A percentile compares a stretch with the other conserved stretches of the same genome.
These are phyloP conservation scores for Dictyophora rubrovolvata DNA, from an alignment of 768 basidiomycete genomes.

Conservation along the genomic window DNA sequence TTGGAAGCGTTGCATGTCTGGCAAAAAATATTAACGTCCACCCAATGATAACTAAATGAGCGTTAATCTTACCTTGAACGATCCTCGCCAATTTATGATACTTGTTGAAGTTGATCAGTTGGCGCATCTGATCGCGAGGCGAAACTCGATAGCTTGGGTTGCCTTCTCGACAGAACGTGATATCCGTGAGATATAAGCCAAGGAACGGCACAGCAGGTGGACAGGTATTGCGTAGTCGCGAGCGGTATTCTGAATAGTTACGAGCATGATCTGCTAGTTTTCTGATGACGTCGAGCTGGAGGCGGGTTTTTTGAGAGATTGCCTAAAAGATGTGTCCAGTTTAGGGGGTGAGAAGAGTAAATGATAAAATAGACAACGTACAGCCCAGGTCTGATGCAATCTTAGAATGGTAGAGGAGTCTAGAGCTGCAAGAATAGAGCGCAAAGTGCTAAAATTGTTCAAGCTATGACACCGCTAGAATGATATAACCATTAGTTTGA, in stretches of 20 bases:
- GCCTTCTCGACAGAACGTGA: slow-evolving; percentile 93
- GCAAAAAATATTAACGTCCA: slow-evolving; percentile 6
- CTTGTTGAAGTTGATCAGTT: slow-evolving; percentile 92
- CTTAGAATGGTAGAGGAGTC: slow-evolving; percentile 93
- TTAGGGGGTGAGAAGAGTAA: neutral
- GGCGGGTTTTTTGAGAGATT: slow-evolving; percentile 74
- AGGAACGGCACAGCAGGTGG: slow-evolving; percentile 95
- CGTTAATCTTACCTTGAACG: slow-evolving; percentile 52
- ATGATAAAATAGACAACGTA: slow-evolving; percentile 31
- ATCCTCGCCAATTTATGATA: slow-evolving; percentile 86
- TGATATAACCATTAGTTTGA: slow-evolving; percentile 9
- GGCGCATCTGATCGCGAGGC: slow-evolving; percentile 62
- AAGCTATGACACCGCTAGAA: slow-evolving; percentile 71
- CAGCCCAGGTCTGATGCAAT: slow-evolving; percentile 87
- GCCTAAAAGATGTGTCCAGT: slow-evolving; percentile 36
- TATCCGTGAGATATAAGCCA: slow-evolving; percentile 79
- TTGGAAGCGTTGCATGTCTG: slow-evolving; percentile 91
- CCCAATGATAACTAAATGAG: neutral
- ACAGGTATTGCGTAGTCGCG: slow-evolving; percentile 73
- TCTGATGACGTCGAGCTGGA: slow-evolving; percentile 68
- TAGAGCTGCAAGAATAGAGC: slow-evolving; percentile 87
- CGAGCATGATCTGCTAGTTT: slow-evolving; percentile 85
- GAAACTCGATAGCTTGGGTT: slow-evolving; percentile 81
- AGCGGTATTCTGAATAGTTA: slow-evolving; percentile 87
- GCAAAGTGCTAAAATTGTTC: slow-evolving; percentile 86